Base-by-base conservation (phyloP, 257 asterid species). In the Salvia hispanica region DNA sequence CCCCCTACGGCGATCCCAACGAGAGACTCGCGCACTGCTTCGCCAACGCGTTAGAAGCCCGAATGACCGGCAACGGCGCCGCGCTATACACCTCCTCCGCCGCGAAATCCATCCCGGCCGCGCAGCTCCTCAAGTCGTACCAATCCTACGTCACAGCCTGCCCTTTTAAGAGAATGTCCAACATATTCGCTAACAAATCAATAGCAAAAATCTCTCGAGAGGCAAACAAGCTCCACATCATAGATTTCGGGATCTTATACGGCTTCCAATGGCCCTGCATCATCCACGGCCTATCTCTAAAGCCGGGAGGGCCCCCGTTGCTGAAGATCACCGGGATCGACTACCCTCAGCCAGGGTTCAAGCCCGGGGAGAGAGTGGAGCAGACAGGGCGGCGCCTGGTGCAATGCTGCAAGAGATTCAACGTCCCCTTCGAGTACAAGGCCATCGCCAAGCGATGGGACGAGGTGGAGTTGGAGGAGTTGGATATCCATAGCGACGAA, bases 221-320 rank as follows among this genome's bases (percentile, higher is more conserved):
- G 5, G 86, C 86, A 2, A 1, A 60, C 0, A 76, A 39, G 42
- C 51, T 88, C 42, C 95, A 88, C 73, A 82, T 88, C 4, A 79
- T 88, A 13, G 95, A 88, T 70, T 86, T 88, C 4, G 95, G 95
- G 0, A 84, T 88, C 53, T 13, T 79, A 11, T 79, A 85, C 39
- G 95, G 95, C 6, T 88, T 86, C 14, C 95, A 88, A n/a, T 88
- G 95, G 95, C 95, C 95, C 2, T 85, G 93, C 48, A 67, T 88
- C 3, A 83, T 88, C 59, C 92, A 88, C 14, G 84, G 84, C 8
- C 28, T 84, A 14, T 86, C 96, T 0, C 33, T 78, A 7, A 70
- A 82, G 81, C 93, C 87, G 0, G 88, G 93, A 0, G 93, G 96
- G 1, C 78, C 96, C 3, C 96, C 96, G 0, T 2, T 2, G 50